Evolutionary conservation across 176 grass and related monocot genomes (phyloP).

Genomic region (Oryza longistaminata): DNA sequence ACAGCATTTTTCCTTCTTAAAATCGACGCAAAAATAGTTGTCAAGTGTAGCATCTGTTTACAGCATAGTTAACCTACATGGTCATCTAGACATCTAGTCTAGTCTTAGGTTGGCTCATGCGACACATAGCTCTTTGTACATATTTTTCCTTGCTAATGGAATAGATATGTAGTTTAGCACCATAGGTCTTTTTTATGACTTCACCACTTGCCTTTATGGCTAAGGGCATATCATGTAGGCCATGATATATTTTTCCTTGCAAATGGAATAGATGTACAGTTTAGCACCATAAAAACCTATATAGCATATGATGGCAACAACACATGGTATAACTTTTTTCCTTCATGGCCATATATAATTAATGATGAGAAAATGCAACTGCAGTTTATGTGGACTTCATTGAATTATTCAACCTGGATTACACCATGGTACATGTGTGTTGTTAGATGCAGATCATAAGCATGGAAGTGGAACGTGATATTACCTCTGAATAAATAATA

Average conservation of each 20-base stretch:
- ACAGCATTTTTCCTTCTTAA: neutral
- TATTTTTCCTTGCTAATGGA: neutral
- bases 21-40: neutral
- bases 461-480: slow-evolving; percentile 8
- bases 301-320: too few species aligned
- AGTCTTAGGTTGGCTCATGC: neutral
- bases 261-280: too few species aligned
- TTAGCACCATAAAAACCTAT: too few species aligned
- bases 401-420: slow-evolving; percentile 8
- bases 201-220: too few species aligned
- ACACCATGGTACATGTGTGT: slow-evolving; percentile 17
- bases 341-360: too few species aligned
- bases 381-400: slow-evolving; percentile 1
- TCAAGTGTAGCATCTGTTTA: neutral
- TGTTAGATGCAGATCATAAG: slow-evolving; percentile 33
- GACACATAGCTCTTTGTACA: neutral
- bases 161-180: neutral
- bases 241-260: too few species aligned
- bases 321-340: too few species aligned
- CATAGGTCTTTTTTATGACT: neutral
- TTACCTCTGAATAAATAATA: slow-evolving; percentile 97
- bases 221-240: too few species aligned
- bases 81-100: neutral
- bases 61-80: too few species aligned
- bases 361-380: neutral